Percentiles rank a stretch among this genome's conserved stretches.
These are phyloP conservation scores for Orbilia javanica DNA, from an alignment of 2,329 filamentous ascomycete species.

Conservation along the genomic window DNA sequence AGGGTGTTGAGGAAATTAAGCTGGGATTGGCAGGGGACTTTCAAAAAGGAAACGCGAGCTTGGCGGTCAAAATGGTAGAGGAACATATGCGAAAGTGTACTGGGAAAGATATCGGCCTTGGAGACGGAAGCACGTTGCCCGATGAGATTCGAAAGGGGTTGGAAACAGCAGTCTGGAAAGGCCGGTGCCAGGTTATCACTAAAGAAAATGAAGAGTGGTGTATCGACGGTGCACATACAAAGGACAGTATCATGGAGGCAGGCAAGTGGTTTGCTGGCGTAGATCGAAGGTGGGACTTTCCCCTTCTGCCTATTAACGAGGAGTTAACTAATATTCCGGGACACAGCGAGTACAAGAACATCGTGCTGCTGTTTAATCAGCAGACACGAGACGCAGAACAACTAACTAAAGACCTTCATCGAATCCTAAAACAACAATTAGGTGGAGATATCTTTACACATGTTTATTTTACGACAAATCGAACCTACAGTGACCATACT, in stretches of 20 bases:
- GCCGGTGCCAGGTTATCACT: constrained; percentile 79
- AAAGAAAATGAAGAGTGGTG: constrained; percentile 76
- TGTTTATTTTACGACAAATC: constrained; percentile 85
- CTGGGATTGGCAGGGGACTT: constrained; percentile 69
- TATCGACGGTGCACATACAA: constrained; percentile 88
- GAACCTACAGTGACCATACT: constrained; percentile 69
- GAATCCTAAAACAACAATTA: constrained; percentile 65
- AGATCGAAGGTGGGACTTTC: constrained; percentile 25
- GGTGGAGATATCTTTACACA: constrained; percentile 71
- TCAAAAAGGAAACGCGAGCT: constrained; percentile 72
- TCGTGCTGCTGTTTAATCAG: constrained; percentile 88
- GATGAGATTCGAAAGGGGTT: constrained; percentile 75
- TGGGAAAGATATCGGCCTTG: constrained; percentile 65
- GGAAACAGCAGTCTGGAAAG: constrained; percentile 76
- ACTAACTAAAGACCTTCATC: constrained; percentile 75
- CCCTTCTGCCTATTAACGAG: constrained; percentile 33
- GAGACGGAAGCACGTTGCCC: constrained; percentile 68
- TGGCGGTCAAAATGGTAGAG: constrained; percentile 71
- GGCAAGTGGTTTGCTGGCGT: constrained; percentile 78
- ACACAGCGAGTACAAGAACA: constrained; percentile 61
- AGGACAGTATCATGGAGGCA: constrained; percentile 82
- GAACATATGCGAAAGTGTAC: constrained; percentile 70
- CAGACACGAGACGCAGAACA: constrained; percentile 81
- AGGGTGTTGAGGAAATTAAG: constrained; percentile 62
- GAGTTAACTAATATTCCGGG: not conserved